Base-by-base conservation (phyloP, 306 rosid species). In the Fragaria vesca region DNA sequence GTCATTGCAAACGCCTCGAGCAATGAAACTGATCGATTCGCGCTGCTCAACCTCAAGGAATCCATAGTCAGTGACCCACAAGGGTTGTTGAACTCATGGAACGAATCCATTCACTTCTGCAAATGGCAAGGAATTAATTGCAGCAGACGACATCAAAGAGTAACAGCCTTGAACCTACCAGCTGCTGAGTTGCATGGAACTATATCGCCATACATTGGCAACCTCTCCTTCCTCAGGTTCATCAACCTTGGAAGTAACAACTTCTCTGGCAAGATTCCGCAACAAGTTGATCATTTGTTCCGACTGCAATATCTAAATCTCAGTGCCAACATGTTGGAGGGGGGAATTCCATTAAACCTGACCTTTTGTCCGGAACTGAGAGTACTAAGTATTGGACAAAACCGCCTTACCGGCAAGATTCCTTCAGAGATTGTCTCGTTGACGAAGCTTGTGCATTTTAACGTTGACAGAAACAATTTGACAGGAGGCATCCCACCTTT, bases 141-240 rank as follows among this genome's bases (percentile, higher is more conserved):
- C 4, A 2, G 4, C 26, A 20, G 0, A 54, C 0, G 12, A 4
- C 26, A 54, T 54, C 61, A 54, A 54, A 54, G 61, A 20, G 61
- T 54, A 6, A 54, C 61, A 54, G 26, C 26, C 4, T 54, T 54
- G 61, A 8, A 66, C 30, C 7, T 75, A 76, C 58, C 81, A 79
- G 69, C 76, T 1, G 55, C 40, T 13, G 7, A 17, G 0, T 50
- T 87, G 73, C 52, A 61, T 12, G 90, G 90, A 63, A 46, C 58
- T 38, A 61, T 87, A 62, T 80, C 88, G n/a, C 85, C 91, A 16
- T 18, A 69, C 12, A 36, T 83, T 15, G 87, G 87, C 4, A 87
- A 51, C 21, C 21, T 51, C 21, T 51, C 58, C 2, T 51, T 51
- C 18, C 21, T 51, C 0, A 51, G 24, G 58, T 4, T 1, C 58